A percentile compares a stretch with the other conserved stretches of the same genome.
Evolutionary conservation across 176 grass and related monocot species (phyloP).

Genomic region (Carex littledalei): DNA sequence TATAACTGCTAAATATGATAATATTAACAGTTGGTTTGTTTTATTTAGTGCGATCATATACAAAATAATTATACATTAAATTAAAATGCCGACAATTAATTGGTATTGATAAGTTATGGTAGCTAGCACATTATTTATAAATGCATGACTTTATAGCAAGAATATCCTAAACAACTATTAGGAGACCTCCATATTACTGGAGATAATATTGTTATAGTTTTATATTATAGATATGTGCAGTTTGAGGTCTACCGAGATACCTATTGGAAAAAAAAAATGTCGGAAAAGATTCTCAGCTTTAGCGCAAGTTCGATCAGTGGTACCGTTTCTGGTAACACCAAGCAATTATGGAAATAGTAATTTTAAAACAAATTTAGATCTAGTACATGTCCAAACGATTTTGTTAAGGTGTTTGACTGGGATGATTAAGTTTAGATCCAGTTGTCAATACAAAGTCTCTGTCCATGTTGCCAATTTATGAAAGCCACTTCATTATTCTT

Average conservation of each 20-base stretch:
- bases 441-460: slow-evolving; percentile 22
- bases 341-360: neutral
- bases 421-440: slow-evolving; percentile 13
- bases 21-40: no score
- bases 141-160: neutral
- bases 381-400: slow-evolving; percentile 18
- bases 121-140: no score
- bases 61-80: no score
- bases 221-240: no score
- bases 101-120: no score
- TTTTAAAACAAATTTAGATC: neutral
- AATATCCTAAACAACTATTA: neutral
- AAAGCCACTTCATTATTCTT: slow-evolving; percentile 22
- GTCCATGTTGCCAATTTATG: slow-evolving; percentile 20
- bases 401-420: slow-evolving; percentile 16
- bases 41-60: neutral
- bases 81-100: no score
- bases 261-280: neutral
- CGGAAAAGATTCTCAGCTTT: neutral
- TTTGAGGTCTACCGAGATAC: no score
- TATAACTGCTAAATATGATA: no score
- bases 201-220: no score
- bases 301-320: neutral
- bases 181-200: neutral
- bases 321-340: neutral